Base-by-base conservation (phyloP, 208 protist genomes). In the Trichomonas gallinae region DNA sequence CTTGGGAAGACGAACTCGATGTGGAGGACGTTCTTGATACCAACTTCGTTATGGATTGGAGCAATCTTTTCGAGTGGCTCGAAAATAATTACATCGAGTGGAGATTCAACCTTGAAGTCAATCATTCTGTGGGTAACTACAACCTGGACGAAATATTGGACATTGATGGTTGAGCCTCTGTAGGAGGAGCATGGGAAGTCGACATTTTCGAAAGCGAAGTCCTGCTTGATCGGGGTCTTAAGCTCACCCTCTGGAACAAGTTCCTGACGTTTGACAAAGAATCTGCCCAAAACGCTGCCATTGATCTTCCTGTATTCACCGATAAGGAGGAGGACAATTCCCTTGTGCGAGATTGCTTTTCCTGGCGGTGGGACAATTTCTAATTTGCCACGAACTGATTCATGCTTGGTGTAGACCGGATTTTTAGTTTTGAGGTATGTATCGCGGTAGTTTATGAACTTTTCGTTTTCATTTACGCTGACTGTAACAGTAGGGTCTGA, bases 1-100 rank as follows among this genome's bases (percentile, higher is more conserved):
- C 46, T 48, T 93, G 87, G 87, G 51, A 93, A 93, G 0, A 93
- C 44, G 45, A 93, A 93, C 51, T 93, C 87, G n/a, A 93, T 93
- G 46, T 93, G 87, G 0, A 93, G 44, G 10, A 93, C 26, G 45
- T 93, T 93, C n/a, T 9, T 48, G 13, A 93, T 93, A 93, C 87
- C 87, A 51, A 93, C 34, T 51, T 93, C 87, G 38, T 93, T 93
- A 26, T 93, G 87, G 51, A 93, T 93, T 51, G 87, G 31, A 6
- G 15, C 26, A 9, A 8, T 4, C 38, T 48, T 44, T 1, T 9
- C 26, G 17, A 2, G 10, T 38, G 9, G 23, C 4, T 23, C 21
- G 46, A 93, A 93, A 9, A 51, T 42, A 26, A 93, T 26, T 23
- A 93, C 87, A 93, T 34, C n/a, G 36, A 93, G 51, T 38, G 40